Evolutionary conservation across 106 monocot genomes (phyloP).

Genomic region (Phalaenopsis aphrodite): DNA sequence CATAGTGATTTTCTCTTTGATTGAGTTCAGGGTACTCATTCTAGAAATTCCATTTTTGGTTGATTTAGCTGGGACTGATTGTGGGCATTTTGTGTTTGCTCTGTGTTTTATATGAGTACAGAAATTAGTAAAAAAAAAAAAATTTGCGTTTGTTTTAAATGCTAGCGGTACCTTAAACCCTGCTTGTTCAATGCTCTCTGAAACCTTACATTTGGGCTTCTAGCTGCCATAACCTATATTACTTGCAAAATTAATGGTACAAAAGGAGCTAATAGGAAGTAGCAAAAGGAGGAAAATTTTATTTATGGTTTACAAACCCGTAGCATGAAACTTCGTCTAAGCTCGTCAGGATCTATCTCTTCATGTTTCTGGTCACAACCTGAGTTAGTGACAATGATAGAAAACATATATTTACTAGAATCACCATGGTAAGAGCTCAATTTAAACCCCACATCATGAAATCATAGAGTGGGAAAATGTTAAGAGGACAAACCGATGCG

Average conservation of each 20-base stretch:
- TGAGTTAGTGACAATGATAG: constrained; percentile 6
- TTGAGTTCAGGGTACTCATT: constrained; percentile 21
- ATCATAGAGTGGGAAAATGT: not conserved
- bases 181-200: constrained; percentile 30
- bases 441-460: not conserved
- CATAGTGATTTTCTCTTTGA: constrained; percentile 27
- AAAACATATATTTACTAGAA: not conserved
- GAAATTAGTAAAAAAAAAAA: not conserved
- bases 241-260: not conserved
- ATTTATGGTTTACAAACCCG: constrained; percentile 29
- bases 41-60: constrained; percentile 25
- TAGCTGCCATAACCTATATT: constrained; percentile 59
- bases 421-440: not conserved
- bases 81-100: constrained; percentile 40
- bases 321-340: constrained; percentile 50
- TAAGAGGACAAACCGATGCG: constrained; percentile 42
- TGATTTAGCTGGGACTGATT: constrained; percentile 65
- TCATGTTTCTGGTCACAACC: constrained; percentile 81
- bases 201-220: constrained; percentile 68
- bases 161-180: constrained; percentile 25
- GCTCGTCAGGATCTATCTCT: constrained; percentile 58
- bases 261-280: too few relatives aligned
- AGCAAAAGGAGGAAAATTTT: not conserved
- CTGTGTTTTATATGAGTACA: constrained; percentile 13
- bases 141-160: not conserved